phyloP scores from a whole-genome alignment of 2,329 filamentous ascomycete genomes.

The Ophiostoma australiae region DNA sequence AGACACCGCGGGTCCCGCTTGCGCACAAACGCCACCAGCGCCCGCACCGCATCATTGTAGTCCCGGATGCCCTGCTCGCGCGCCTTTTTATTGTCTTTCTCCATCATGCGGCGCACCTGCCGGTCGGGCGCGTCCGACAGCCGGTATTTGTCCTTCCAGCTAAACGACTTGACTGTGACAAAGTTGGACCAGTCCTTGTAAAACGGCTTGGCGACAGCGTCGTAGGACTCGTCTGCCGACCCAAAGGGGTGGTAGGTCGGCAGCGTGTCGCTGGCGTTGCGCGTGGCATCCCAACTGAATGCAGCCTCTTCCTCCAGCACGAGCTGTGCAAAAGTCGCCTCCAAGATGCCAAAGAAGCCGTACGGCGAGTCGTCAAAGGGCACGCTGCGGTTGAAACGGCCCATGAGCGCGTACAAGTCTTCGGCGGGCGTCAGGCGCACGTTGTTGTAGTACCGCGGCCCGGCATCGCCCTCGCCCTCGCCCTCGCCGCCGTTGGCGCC shows the following conservation, averaged over 20 bases:
- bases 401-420: constrained; percentile 72
- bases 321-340: constrained; percentile 72
- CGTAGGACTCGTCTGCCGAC: constrained; percentile 65
- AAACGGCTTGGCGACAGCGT: constrained; percentile 72
- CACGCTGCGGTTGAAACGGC: constrained; percentile 68
- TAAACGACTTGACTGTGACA: constrained; percentile 76
- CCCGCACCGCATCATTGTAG: constrained; percentile 87
- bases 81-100: constrained; percentile 85
- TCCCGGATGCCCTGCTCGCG: constrained; percentile 78
- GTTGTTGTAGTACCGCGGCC: constrained; percentile 50
- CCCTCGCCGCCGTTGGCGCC: constrained; percentile 36
- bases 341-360: constrained; percentile 80
- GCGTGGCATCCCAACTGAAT: constrained; percentile 60
- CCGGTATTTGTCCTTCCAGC: constrained; percentile 83
- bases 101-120: constrained; percentile 84
- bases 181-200: constrained; percentile 79
- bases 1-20: constrained; percentile 87
- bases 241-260: constrained; percentile 74
- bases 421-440: constrained; percentile 72
- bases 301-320: constrained; percentile 74
- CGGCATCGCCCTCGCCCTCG: constrained; percentile 37
- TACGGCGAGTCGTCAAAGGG: constrained; percentile 73
- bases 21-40: constrained; percentile 79
- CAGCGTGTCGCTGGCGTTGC: constrained; percentile 38
- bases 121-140: constrained; percentile 84